Evolutionary conservation across 1,284 basidiomycete species (phyloP).

Genomic region (Tilletiopsis washingtonensis): DNA sequence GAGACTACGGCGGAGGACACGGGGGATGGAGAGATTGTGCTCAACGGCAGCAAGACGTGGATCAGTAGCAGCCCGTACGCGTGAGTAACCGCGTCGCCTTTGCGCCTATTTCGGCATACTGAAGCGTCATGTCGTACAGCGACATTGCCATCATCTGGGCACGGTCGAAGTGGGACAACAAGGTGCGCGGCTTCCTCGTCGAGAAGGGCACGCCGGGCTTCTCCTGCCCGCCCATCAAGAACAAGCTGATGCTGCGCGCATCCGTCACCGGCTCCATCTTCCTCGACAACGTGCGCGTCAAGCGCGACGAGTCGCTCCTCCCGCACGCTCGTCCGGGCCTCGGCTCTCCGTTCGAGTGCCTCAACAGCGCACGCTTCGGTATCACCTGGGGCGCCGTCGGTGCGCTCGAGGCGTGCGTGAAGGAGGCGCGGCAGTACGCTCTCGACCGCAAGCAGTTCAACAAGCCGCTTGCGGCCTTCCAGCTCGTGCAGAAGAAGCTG

Average conservation of each 20-base stretch:
- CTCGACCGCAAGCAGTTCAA: slow-evolving; percentile 78
- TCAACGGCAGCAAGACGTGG: slow-evolving; percentile 78
- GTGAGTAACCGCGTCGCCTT: background rate
- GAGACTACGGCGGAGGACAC: slow-evolving; percentile 79
- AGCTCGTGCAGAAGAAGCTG: slow-evolving; percentile 86
- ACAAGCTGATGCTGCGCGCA: slow-evolving; percentile 82
- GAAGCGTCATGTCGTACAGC: slow-evolving; percentile 48
- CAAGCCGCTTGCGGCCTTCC: slow-evolving; percentile 83
- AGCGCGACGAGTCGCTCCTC: slow-evolving; percentile 26
- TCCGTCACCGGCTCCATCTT: slow-evolving; percentile 89
- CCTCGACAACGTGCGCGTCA: slow-evolving; percentile 52
- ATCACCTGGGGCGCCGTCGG: slow-evolving; percentile 44
- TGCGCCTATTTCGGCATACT: background rate
- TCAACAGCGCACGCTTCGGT: slow-evolving; percentile 39
- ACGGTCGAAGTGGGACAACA: slow-evolving; percentile 84
- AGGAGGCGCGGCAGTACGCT: slow-evolving; percentile 71
- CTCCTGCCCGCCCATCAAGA: slow-evolving; percentile 76
- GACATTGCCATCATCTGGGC: slow-evolving; percentile 90
- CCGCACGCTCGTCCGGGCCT: slow-evolving; percentile 33
- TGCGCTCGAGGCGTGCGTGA: slow-evolving; percentile 79
- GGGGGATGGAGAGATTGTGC: slow-evolving; percentile 67
- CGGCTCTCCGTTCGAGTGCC: slow-evolving; percentile 39
- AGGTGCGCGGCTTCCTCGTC: slow-evolving; percentile 82
- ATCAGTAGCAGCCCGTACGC: slow-evolving; percentile 61
- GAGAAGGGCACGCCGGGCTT: slow-evolving; percentile 87